Base-by-base conservation (phyloP, 176 grass and related monocot species). In the Zea mays region DNA sequence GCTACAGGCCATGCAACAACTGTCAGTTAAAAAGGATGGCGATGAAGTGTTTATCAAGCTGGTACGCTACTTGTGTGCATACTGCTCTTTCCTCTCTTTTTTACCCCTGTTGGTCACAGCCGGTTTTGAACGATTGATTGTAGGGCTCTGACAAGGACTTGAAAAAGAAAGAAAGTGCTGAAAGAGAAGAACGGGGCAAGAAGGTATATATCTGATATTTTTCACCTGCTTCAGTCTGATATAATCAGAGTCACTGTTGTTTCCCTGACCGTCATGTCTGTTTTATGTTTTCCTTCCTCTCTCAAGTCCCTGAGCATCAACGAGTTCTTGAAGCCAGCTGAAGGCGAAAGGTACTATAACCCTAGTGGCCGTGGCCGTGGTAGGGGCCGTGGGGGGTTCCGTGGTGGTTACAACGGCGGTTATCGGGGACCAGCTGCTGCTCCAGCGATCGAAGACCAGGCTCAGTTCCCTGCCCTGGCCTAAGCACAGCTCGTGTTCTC, bases 281-380 rank as follows among this genome's bases (percentile, higher is more conserved):
- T 15, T 49, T 49, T 8, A 3, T 79, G 42, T 80, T 35, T 77
- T 21, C 7, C 14, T 4, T 36, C 8, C n/a, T 36, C 37, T 12
- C 14, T 85, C 14, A 75, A 97, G 93, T 78, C 83, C 13, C 27
- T 97, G 15, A 93, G 69, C 85, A 97, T 93, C 70, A 97, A 88
- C 4, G 93, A 97, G 19, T 97, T 97, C 71, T 72, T 97, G 70
- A 97, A 97, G 93, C 88, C 90, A 0, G 83, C 88, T 56, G 88
- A 93, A 88, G 88, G 88, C 10, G 85, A 90, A 43, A 84, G 81
- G 50, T 76, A 77, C 72, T 86, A 85, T 20, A 69, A 39, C 40
- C 75, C 75, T 17, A 50, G 67, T 13, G 85, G 73, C 7, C 85
- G 46, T 0, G 84, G 84, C 0, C 65, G 73, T 14, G 84, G 93